Evolutionary conservation across 2,329 filamentous ascomycete genomes (phyloP), one percentile per base, ranked within the genome.

Genomic region (Talaromyces sp.): DNA sequence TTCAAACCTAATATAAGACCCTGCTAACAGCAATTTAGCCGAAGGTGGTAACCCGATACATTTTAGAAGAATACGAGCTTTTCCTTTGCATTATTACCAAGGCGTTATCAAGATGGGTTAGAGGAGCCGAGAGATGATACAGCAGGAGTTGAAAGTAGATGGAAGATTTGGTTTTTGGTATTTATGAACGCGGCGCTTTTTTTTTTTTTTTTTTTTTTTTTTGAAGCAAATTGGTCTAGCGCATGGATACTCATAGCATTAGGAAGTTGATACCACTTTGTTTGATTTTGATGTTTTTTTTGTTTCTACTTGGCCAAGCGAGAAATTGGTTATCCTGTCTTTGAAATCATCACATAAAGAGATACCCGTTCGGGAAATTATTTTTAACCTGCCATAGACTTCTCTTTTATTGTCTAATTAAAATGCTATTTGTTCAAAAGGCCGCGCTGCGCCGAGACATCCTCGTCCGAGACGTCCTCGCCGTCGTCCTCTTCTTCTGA

Each of bases 401-500:
- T 38, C 14, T 38, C 35, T 29, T 29, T 29, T 54, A 54, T 54
- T 54, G 51, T 50, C 43, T 50, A 50, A 50, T 26, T 50, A 12
- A 26, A 26, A 32, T 35, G 56, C 56, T 59, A 82, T 76, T 48
- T 82, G 67, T 64, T 76, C 72, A 63, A 76, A 77, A 29, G 73
- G 74, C 60, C 60, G 21, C 19, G 26, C 38, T 35, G 57, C 46
- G 57, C 56, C 48, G 56, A 52, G 21, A 41, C 24, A 21, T 59
- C 60, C n/a, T 54, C 54, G 21, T 81, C 80, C 1, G 74, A 78
- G 29, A 76, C 79, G 26, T 80, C 78, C 50, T 80, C 80, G 54
- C 63, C 65, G 2, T 68, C 65, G 31, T 62, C 60, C 35, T 69
- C 73, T 54, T 73, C 72, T 24, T 80, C 79, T 1, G 79, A 67